These are phyloP conservation scores for Allantophomopsis cytisporea DNA, from an alignment of 2,329 filamentous ascomycete species.

Conservation along the genomic window DNA sequence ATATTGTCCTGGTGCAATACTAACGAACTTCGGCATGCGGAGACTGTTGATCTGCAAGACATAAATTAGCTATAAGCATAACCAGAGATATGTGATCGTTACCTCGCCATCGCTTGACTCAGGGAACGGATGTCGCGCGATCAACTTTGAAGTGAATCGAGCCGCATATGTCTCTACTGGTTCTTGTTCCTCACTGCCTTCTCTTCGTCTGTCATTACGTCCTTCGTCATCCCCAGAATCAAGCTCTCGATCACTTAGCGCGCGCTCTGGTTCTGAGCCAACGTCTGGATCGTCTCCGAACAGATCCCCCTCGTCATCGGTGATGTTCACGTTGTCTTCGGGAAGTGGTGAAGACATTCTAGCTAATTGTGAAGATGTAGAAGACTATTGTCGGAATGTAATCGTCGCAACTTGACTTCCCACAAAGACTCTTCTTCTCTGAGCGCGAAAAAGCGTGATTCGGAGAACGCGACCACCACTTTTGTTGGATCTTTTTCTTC, in stretches of 20 bases:
- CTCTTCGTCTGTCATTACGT: slow-evolving; percentile 43
- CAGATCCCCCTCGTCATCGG: slow-evolving; percentile 44
- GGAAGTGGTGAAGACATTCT: background rate
- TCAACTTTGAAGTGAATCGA: slow-evolving; percentile 46
- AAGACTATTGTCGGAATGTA: no score
- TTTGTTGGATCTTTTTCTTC: no score
- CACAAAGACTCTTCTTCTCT: no score
- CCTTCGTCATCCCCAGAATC: slow-evolving; percentile 49
- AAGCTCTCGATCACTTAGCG: slow-evolving; percentile 45
- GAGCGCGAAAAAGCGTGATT: no score
- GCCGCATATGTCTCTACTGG: slow-evolving; percentile 26
- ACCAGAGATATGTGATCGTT: slow-evolving; percentile 6
- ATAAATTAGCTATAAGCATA: slow-evolving; percentile 6
- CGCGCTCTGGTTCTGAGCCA: slow-evolving; percentile 16
- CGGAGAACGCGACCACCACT: background rate
- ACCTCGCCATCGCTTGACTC: slow-evolving; percentile 61
- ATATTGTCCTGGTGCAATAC: slow-evolving; percentile 55
- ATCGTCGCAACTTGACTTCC: no score
- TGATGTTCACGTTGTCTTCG: slow-evolving; percentile 24
- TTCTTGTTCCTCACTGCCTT: slow-evolving; percentile 24
- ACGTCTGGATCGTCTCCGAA: slow-evolving; percentile 41
- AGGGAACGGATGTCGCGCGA: slow-evolving; percentile 57
- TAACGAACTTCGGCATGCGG: slow-evolving; percentile 60
- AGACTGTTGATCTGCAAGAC: slow-evolving; percentile 47
- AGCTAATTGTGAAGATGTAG: background rate